These are phyloP conservation scores for Huntiella moniliformis DNA, from an alignment of 2,329 filamentous ascomycete genomes.

Conservation along the genomic window DNA sequence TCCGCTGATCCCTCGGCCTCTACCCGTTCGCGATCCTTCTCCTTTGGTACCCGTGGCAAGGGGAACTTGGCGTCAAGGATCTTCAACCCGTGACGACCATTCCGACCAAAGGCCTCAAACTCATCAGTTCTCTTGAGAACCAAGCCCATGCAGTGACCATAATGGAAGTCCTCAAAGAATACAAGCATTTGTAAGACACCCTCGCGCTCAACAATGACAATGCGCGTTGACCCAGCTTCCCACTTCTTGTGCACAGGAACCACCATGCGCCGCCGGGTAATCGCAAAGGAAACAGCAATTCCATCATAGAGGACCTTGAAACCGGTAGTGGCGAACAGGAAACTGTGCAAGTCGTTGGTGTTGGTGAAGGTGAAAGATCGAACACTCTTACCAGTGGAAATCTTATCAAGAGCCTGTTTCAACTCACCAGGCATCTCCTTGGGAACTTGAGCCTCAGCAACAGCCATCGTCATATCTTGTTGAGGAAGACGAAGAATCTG, in stretches of 20 bases:
- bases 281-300: slow-evolving; percentile 55
- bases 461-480: slow-evolving; percentile 55
- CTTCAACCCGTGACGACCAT: slow-evolving; percentile 52
- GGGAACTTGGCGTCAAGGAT: slow-evolving; percentile 85
- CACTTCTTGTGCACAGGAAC: slow-evolving; percentile 89
- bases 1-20: slow-evolving; percentile 18
- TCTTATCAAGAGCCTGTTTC: slow-evolving; percentile 39
- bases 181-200: slow-evolving; percentile 60
- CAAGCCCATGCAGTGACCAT: slow-evolving; percentile 81
- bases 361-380: slow-evolving; percentile 53
- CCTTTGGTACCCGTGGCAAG: slow-evolving; percentile 43
- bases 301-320: slow-evolving; percentile 59
- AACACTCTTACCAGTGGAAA: slow-evolving; percentile 42
- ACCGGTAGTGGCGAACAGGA: slow-evolving; percentile 63
- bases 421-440: slow-evolving; percentile 46
- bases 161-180: slow-evolving; percentile 75
- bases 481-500: slow-evolving; percentile 55
- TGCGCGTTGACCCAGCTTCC: slow-evolving; percentile 61
- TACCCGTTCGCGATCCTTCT: slow-evolving; percentile 26
- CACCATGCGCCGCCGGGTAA: slow-evolving; percentile 70
- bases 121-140: slow-evolving; percentile 66
- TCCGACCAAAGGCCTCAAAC: slow-evolving; percentile 50
- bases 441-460: slow-evolving; percentile 47
- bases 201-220: slow-evolving; percentile 64
- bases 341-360: slow-evolving; percentile 52